These are phyloP conservation scores for Claviceps capensis DNA, from an alignment of 2,329 filamentous ascomycete species.

Conservation along the genomic window DNA sequence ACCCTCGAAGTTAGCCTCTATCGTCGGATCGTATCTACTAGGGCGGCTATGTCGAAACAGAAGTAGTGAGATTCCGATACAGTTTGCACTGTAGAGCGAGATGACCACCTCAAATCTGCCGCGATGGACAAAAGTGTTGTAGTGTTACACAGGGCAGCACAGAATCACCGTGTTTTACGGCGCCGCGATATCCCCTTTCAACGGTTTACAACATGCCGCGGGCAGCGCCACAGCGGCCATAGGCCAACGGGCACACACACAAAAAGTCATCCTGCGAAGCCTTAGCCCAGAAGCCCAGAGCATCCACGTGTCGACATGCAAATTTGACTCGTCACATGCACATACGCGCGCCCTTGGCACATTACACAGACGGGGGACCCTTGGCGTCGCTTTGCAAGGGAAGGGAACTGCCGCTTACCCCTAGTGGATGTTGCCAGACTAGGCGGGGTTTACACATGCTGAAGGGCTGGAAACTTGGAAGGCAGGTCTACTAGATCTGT, in stretches of 20 bases:
- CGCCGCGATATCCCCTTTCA: not conserved
- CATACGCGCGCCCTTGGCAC: not conserved
- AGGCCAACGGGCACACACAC: no score
- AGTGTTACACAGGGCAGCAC: not conserved
- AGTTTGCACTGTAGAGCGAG: not conserved
- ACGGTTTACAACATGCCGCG: not conserved
- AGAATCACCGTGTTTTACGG: not conserved
- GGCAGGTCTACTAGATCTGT: no score
- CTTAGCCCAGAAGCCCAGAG: no score
- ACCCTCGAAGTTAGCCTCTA: not conserved
- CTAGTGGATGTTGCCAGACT: no score
- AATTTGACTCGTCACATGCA: not conserved
- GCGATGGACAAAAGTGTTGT: no score
- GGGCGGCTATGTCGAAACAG: not conserved
- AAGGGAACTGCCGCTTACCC: conserved; percentile 4
- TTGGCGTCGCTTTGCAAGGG: not conserved
- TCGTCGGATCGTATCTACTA: not conserved
- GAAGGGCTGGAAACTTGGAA: no score
- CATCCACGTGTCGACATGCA: not conserved
- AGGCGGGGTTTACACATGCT: no score
- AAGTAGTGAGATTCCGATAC: no score
- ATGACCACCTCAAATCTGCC: not conserved
- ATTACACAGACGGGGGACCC: not conserved
- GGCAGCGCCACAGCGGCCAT: not conserved
- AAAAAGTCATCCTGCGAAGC: no score